Percentiles rank a stretch among this genome's conserved stretches.
These are phyloP conservation scores for Vicia sativa DNA, from an alignment of 306 rosid species.

Conservation along the genomic window DNA sequence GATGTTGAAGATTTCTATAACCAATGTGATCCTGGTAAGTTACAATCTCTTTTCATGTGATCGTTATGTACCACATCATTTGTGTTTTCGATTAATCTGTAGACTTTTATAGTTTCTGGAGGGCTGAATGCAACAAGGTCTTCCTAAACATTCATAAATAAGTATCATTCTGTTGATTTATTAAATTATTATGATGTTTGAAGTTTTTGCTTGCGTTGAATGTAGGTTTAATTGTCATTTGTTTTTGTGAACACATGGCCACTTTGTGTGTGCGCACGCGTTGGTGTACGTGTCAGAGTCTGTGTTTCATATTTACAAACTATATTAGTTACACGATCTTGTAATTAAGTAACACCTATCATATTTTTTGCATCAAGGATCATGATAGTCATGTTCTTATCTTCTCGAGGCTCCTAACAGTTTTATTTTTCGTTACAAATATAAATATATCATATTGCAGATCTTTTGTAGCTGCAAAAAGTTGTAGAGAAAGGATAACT, in stretches of 20 bases:
- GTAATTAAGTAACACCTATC: slow-evolving; percentile 1
- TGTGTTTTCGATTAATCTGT: slow-evolving; percentile 16
- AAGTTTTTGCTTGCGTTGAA: not conserved
- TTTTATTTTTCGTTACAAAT: slow-evolving; percentile 13
- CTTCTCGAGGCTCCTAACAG: not conserved
- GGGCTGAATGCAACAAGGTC: slow-evolving; percentile 4
- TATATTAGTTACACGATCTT: slow-evolving; percentile 2
- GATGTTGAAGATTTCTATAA: slow-evolving; percentile 85
- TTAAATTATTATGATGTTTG: slow-evolving; percentile 30
- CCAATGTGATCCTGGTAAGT: slow-evolving; percentile 88
- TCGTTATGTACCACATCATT: not conserved
- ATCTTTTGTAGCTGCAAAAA: slow-evolving; percentile 7
- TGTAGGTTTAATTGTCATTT: slow-evolving; percentile 8
- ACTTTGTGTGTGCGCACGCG: not conserved
- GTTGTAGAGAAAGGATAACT: slow-evolving; percentile 12
- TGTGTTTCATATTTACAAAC: no score
- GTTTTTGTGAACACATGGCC: slow-evolving; percentile 10
- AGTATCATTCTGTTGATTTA: slow-evolving; percentile 22
- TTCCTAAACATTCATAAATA: slow-evolving; percentile 11
- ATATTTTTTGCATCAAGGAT: slow-evolving; percentile 1
- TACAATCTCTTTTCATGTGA: slow-evolving; percentile 3
- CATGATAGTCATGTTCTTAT: not conserved
- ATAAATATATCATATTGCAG: slow-evolving; percentile 9
- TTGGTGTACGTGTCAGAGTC: no score
- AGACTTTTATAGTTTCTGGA: slow-evolving; percentile 26